These are phyloP conservation scores for Fusarium pseudonygamai DNA, from an alignment of 2,329 filamentous ascomycete species.

Conservation along the genomic window DNA sequence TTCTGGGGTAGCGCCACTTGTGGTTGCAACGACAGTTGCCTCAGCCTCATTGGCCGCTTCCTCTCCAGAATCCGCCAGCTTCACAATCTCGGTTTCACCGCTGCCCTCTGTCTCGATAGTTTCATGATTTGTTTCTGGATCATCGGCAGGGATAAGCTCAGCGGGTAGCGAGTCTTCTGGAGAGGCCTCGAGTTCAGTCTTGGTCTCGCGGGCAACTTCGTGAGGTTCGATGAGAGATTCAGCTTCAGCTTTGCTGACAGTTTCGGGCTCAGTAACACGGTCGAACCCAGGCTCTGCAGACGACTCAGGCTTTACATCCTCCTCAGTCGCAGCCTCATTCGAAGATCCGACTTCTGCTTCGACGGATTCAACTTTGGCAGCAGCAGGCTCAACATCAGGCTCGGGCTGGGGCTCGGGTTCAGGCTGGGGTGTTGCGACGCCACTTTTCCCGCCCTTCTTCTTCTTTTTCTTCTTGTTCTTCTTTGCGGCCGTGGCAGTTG, in stretches of 20 bases:
- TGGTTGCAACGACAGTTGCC: neutral
- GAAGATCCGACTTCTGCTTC: neutral
- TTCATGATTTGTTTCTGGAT: neutral
- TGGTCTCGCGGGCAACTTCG: neutral
- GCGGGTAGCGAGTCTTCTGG: conserved; percentile 1
- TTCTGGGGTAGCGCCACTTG: neutral
- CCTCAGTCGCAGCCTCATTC: neutral
- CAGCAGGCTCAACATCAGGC: neutral
- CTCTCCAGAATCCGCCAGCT: neutral
- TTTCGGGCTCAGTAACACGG: neutral
- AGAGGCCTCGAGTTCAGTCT: neutral
- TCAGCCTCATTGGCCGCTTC: neutral
- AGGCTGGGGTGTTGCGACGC: neutral
- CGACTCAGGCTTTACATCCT: neutral
- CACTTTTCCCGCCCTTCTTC: conserved; percentile 11
- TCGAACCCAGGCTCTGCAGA: neutral
- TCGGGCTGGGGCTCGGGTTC: neutral
- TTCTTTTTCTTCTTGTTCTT: conserved; percentile 22
- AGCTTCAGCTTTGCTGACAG: neutral
- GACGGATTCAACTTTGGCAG: neutral
- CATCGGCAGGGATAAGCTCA: neutral
- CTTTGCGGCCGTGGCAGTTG: neutral
- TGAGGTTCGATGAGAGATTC: neutral
- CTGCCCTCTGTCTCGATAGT: neutral
- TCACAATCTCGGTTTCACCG: neutral